These are phyloP conservation scores for Penicillium dipodomyicola DNA, from an alignment of 495 filamentous ascomycete genomes.

Conservation along the genomic window DNA sequence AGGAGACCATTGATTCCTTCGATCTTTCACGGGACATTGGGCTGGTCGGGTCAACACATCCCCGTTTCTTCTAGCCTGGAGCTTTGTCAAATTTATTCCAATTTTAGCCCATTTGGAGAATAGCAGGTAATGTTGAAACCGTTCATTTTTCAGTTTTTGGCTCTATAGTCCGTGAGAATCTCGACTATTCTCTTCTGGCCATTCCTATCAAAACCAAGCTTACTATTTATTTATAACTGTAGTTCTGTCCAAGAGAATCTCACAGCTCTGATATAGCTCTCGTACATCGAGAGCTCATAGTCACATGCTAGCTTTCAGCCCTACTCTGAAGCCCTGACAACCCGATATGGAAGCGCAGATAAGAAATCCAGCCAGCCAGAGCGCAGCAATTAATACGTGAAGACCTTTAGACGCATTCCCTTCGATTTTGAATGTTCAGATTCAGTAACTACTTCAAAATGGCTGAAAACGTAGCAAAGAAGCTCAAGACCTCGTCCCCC, in stretches of 20 bases:
- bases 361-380: conserved; percentile 17
- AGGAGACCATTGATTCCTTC: not conserved
- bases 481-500: conserved; percentile 62
- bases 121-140: no score
- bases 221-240: no score
- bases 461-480: conserved; percentile 66
- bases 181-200: no score
- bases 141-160: no score
- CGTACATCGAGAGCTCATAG: not conserved
- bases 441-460: conserved; percentile 48
- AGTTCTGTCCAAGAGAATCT: no score
- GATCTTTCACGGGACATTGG: not conserved
- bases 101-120: no score
- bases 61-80: no score
- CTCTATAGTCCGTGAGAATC: no score
- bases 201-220: no score
- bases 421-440: conserved; percentile 28
- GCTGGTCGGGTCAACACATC: no score
- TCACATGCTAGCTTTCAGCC: conserved; percentile 10
- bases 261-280: no score
- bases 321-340: conserved; percentile 18
- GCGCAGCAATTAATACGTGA: conserved; percentile 20
- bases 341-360: conserved; percentile 8
- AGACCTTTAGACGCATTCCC: conserved; percentile 1
- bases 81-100: no score